Evolutionary conservation across 495 filamentous ascomycete genomes (phyloP), one percentile per base, ranked within the genome.

Genomic region (Chlorociboria aeruginascens): DNA sequence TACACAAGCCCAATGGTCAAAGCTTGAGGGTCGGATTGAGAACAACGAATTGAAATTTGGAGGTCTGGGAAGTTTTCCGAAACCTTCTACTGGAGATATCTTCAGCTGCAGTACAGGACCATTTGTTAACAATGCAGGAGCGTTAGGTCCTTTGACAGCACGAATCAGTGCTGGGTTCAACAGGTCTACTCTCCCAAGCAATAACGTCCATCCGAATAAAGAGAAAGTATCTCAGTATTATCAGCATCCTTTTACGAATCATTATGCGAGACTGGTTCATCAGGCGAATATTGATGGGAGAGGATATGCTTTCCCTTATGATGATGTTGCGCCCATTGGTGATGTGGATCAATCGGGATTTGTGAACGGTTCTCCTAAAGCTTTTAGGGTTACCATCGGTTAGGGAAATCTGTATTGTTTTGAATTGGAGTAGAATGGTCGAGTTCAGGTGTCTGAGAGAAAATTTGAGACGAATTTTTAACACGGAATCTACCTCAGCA

Each of bases 291-390:
- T 76, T 7, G 81, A 82, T 62, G 68, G 72, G 3, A 63, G 71
- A 11, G 84, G 84, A 2, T 89, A 88, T 65, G 80, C 82, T 2
- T 87, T 87, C 55, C 82, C 84, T 0, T 89, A 86, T 57, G 63
- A 89, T 57, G 84, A 89, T 61, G 84, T 87, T 3, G 69, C 71
- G 16, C 72, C 80, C 0, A 62, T 63, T 16, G 72, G 69, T 43
- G 74, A 69, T 0, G 52, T 60, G 11, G 79, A 86, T 62, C 78
- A 81, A 52, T 75, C 73, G 30, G 84, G 84, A 3, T 45, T 46
- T 47, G 55, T 58, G 8, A 49, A 58, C 52, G 55, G 55, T 10
- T 30, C 9, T 25, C 55, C 55, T 11, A 35, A 43, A 11, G 13
- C 49, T 3, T 55, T 58, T 10, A 34, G 12, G n/a, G 55, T 54